Evolutionary conservation across 306 rosid genomes (phyloP), one percentile per base, ranked within the genome.

Genomic region (Cicer chorassanicum): DNA sequence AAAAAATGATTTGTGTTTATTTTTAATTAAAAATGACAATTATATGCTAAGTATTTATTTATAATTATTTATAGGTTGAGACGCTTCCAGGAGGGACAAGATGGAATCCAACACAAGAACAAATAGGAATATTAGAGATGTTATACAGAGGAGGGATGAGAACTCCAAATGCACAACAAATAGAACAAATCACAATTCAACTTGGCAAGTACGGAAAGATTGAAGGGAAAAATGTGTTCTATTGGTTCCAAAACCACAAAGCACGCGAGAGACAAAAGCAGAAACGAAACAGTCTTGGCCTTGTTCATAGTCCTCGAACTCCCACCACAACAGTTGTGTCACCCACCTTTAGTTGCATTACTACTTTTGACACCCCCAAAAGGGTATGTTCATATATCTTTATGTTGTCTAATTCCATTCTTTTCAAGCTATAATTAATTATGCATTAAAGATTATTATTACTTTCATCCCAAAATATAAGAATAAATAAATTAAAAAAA

Each of bases 91-190:
- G 97, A 73, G 97, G 99, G 75, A 92, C 97, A 41, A 68, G 99
- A 51, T 94, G 99, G 99, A 94, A 92, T 72, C 99, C 97, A 0
- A 94, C 99, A 2, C 99, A 94, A 81, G 99, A 94, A 68, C 97
- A 94, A 79, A 94, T 94, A 72, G 89, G 96, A 18, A 94, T 94
- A 86, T 67, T 94, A 75, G 99, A 94, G 84, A 92, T 86, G 90
- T 75, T 94, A 59, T 94, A 94, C 62, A 87, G 78, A 65, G 87
- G 87, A 45, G 99, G 99, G 39, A 94, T 92, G 97, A 77, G 99
- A 72, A 94, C 99, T 10, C 99, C 99, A 1, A 88, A 94, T 73
- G 96, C 99, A 7, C 96, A 92, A 12, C 96, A 94, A 11, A 94
- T 94, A 24, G 96, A 94, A 68, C 90, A 94, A 9, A 92, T 94